Base-by-base conservation (phyloP, 352 stramenopile genomes). In the Globisporangium rhizosaccharum region DNA sequence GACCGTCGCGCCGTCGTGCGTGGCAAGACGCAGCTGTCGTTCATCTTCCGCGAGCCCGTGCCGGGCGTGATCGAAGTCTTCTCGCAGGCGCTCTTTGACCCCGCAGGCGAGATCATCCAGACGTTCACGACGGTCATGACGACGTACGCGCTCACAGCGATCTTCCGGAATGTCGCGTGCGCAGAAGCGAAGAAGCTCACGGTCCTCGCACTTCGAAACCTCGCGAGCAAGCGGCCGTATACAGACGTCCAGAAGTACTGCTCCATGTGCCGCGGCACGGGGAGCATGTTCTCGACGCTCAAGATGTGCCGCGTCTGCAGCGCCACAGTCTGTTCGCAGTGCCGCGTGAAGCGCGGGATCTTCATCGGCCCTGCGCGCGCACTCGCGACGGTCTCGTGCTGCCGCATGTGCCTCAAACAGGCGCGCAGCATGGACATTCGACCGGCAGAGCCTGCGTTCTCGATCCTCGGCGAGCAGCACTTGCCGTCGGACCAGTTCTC, bases 151-250 rank as follows among this genome's bases (percentile, higher is more conserved):
- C 44, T 64, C 41, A 58, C 39, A 0, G 41, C 45, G 41, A 79
- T 81, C 48, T 68, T 84, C 55, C 65, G 65, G 41, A 72, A 64
- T 4, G 75, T 83, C 9, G 54, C 60, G 3, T 82, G 71, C 25
- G 73, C 76, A 0, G 68, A 83, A 37, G 76, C 76, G 53, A 85
- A 85, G 67, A 83, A 79, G 52, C 58, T 85, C 20, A 87, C 74
- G 49, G 57, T 82, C 18, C 47, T 87, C 10, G 57, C 73, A 14
- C 58, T 59, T 23, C 51, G 44, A 33, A 41, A 51, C 33, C 45
- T n/a, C 2, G 3, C 5, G 44, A 18, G 44, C 11, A 44, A 26
- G 11, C 6, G 28, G 30, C n/a, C 12, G 41, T 28, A 33, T 26
- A 39, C 52, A 10, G 28, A 44, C 0, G 8, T 58, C 20, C 18